A percentile compares a stretch with the other conserved stretches of the same genome.
These are phyloP conservation scores for Daldinia caldariorum DNA, from an alignment of 495 filamentous ascomycete species.

Conservation along the genomic window DNA sequence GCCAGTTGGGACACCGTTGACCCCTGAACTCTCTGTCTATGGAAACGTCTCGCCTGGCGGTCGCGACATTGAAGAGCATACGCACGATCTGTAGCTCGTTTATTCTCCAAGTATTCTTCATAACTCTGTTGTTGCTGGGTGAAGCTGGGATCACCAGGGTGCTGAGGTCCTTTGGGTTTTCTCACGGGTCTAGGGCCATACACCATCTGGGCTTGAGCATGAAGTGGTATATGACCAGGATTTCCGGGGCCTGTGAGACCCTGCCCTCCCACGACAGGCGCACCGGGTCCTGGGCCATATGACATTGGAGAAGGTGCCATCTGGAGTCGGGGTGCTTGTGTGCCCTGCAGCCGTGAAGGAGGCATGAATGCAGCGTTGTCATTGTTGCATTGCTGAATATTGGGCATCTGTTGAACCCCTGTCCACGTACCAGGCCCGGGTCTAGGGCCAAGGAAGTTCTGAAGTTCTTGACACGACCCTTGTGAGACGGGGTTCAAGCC, in stretches of 20 bases:
- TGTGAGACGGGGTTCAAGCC: not conserved
- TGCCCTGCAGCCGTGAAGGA: not conserved
- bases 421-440: not conserved
- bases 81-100: constrained; percentile 51
- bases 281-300: not conserved
- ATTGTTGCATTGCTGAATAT: not conserved
- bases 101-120: constrained; percentile 56
- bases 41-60: constrained; percentile 53
- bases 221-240: constrained; percentile 4
- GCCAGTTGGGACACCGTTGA: not conserved
- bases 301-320: not conserved
- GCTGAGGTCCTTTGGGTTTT: constrained; percentile 37
- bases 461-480: not conserved
- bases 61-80: constrained; percentile 56
- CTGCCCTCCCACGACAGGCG: not conserved
- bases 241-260: not conserved
- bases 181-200: constrained; percentile 44
- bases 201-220: constrained; percentile 31
- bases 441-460: not conserved
- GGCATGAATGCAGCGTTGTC: not conserved
- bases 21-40: constrained; percentile 42
- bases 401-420: not conserved
- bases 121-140: constrained; percentile 51
- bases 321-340: not conserved
- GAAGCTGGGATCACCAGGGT: constrained; percentile 26